These are phyloP conservation scores for Cryoendolithus antarcticus DNA, from an alignment of 2,329 filamentous ascomycete genomes.

Conservation along the genomic window DNA sequence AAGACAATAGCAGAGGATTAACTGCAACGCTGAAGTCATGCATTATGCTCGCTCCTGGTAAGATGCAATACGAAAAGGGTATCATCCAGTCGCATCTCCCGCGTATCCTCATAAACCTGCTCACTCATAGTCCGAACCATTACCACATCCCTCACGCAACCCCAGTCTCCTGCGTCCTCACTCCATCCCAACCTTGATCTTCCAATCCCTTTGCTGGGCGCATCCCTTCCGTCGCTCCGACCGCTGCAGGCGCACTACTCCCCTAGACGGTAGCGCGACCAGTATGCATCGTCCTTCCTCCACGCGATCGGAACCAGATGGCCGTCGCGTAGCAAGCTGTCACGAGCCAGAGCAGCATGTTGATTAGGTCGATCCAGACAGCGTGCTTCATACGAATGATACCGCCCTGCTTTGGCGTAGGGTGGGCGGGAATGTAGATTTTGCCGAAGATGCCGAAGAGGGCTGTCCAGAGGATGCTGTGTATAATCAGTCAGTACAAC, in stretches of 20 bases:
- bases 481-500: no score
- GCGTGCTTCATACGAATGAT: slow-evolving; percentile 72
- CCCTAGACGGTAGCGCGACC: slow-evolving; percentile 21
- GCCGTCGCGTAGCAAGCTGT: slow-evolving; percentile 43
- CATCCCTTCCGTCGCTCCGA: slow-evolving; percentile 6
- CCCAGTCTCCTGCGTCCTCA: slow-evolving; percentile 2
- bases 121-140: not conserved
- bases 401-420: slow-evolving; percentile 38
- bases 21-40: no score
- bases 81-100: slow-evolving; percentile 1
- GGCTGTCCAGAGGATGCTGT: slow-evolving; percentile 58
- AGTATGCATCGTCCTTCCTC: slow-evolving; percentile 31
- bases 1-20: no score
- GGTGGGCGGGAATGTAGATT: slow-evolving; percentile 61
- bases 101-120: not conserved
- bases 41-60: no score
- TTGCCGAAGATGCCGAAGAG: slow-evolving; percentile 75
- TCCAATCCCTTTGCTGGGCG: not conserved
- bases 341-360: slow-evolving; percentile 63
- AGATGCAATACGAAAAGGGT: slow-evolving; percentile 2
- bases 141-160: not conserved
- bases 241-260: slow-evolving; percentile 4
- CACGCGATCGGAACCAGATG: slow-evolving; percentile 47
- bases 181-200: slow-evolving; percentile 1
- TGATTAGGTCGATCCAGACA: slow-evolving; percentile 69